phyloP scores from a whole-genome alignment of 2,329 filamentous ascomycete genomes.

The Aureobasidium subglaciale region DNA sequence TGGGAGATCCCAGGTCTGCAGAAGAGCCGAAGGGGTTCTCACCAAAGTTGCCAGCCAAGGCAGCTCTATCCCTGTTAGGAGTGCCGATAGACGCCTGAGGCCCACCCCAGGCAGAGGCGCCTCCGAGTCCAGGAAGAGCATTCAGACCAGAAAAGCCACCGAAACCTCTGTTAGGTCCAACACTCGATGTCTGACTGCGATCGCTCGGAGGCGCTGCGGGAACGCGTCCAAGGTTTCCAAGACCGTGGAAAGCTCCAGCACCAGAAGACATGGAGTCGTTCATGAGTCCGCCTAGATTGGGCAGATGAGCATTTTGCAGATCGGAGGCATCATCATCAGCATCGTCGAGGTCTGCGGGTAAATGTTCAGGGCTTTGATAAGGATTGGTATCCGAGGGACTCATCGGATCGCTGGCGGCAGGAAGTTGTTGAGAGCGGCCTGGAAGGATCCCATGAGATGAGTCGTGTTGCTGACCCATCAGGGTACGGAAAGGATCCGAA shows the following conservation, averaged over 20 bases:
- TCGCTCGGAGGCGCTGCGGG: slow-evolving; percentile 63
- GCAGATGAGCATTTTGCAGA: slow-evolving; percentile 35
- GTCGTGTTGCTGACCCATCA: slow-evolving; percentile 47
- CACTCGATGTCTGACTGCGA: slow-evolving; percentile 87
- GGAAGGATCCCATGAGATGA: slow-evolving; percentile 49
- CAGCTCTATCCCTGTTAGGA: slow-evolving; percentile 53
- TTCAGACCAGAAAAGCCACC: slow-evolving; percentile 52
- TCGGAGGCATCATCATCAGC: slow-evolving; percentile 29
- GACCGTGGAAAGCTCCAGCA: slow-evolving; percentile 26
- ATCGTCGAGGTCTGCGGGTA: slow-evolving; percentile 56
- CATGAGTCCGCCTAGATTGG: slow-evolving; percentile 49
- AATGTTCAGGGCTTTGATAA: slow-evolving; percentile 81
- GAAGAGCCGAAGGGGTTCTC: slow-evolving; percentile 61
- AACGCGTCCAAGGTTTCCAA: slow-evolving; percentile 31
- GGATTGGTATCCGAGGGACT: slow-evolving; percentile 96
- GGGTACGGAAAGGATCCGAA: slow-evolving; percentile 46
- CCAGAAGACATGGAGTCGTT: slow-evolving; percentile 16
- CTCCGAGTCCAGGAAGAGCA: slow-evolving; percentile 43
- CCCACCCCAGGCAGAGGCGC: slow-evolving; percentile 56
- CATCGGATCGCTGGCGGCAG: slow-evolving; percentile 56
- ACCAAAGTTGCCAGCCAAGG: slow-evolving; percentile 45
- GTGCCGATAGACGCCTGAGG: slow-evolving; percentile 65
- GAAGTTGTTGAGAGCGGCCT: slow-evolving; percentile 35
- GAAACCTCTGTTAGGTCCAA: slow-evolving; percentile 66
- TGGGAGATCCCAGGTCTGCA: slow-evolving; percentile 70